phyloP scores from a whole-genome alignment of 2,329 filamentous ascomycete species.

The Biscogniauxia sp. region DNA sequence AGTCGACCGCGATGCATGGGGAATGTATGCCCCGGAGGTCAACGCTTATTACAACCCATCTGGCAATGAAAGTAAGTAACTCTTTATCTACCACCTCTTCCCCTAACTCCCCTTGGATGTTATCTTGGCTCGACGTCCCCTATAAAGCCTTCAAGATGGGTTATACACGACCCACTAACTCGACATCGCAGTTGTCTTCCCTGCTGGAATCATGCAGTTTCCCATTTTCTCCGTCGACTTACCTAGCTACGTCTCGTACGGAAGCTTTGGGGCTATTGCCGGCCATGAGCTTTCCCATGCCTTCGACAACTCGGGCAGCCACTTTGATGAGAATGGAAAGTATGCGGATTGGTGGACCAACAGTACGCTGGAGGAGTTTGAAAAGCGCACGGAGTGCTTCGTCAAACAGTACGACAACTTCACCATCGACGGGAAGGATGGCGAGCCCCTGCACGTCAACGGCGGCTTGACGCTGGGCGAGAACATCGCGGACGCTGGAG shows the following conservation, averaged over 20 bases:
- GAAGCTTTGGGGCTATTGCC: conserved; percentile 60
- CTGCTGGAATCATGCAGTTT: conserved; percentile 64
- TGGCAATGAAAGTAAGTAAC: conserved; percentile 55
- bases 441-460: conserved; percentile 57
- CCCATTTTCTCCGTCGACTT: conserved; percentile 57
- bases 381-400: conserved; percentile 59
- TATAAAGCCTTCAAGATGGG: neutral
- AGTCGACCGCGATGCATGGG: conserved; percentile 58
- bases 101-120: neutral
- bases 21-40: conserved; percentile 57
- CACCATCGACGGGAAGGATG: conserved; percentile 52
- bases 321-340: conserved; percentile 62
- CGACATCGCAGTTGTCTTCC: conserved; percentile 44
- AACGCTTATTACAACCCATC: conserved; percentile 64
- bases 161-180: neutral
- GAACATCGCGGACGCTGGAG: conserved; percentile 65
- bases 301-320: conserved; percentile 63
- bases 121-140: neutral
- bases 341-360: conserved; percentile 66
- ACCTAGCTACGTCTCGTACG: conserved; percentile 55
- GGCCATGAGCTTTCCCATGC: conserved; percentile 65
- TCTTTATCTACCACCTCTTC: neutral
- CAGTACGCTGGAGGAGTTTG: conserved; percentile 54
- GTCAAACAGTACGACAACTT: conserved; percentile 60
- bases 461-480: conserved; percentile 61